Base-by-base conservation (phyloP, 148 eudicot species). In the Rhododendron ferrugineum region DNA sequence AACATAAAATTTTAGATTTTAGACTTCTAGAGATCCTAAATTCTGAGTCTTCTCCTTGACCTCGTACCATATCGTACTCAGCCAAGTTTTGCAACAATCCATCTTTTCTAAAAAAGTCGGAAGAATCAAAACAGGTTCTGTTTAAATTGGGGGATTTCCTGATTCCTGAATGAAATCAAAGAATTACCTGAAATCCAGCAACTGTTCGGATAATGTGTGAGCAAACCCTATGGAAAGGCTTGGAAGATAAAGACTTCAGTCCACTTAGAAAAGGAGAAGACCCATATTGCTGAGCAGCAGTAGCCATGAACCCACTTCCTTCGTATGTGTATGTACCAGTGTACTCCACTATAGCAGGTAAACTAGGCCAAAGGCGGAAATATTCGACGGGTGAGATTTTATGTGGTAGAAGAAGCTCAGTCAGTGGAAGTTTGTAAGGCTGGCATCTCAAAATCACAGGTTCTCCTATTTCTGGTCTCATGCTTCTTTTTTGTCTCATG, bases 351-450 rank as follows among this genome's bases (percentile, higher is more conserved):
- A 95, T 92, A 87, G 98, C 99, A 88, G 98, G 99, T 80, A 96
- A 92, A 92, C 99, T 96, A 84, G 99, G 99, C 99, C 99, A 96
- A 78, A 96, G 86, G 49, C 99, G 96, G 86, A 96, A 96, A 87
- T 91, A 96, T 86, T 96, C 99, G 18, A 96, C 99, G 28, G 99
- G 98, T 80, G 99, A 96, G 83, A 96, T 96, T 88, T 96, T 95
- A 86, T 95, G 98, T 0, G 96, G 99, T 88, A 95, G 70, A 86
- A 96, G 99, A 84, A 96, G 94, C 89, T 95, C 99, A 13, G 98
- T 93, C 81, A 96, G 90, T 28, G 99, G 99, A 90, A 96, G 89
- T 88, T 95, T 96, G 92, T 96, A 96, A 52, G 99, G 98, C 89
- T 96, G 99, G 90, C 98, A 96, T 87, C 98, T 94, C 90, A 96